Evolutionary conservation across 148 eudicot species (phyloP), one percentile per base, ranked within the genome.

Genomic region (Fagopyrum tataricum): DNA sequence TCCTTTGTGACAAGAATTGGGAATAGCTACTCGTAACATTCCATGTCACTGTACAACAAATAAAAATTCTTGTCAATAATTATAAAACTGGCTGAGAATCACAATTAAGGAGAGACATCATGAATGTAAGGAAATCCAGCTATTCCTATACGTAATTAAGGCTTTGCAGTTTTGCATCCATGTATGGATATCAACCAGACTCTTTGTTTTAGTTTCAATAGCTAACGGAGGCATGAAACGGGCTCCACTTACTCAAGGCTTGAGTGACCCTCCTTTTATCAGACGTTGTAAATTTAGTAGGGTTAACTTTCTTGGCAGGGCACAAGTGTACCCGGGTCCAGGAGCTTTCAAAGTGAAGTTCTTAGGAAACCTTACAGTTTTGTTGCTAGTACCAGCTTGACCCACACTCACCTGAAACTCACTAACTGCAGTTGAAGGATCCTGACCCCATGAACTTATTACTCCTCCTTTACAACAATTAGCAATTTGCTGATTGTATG

Each of bases 381-480:
- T 79, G 72, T 84, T 84, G 48, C 76, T 81, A 1, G 88, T 86
- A 39, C 91, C 91, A 0, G 97, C 82, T 59, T 74, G 75, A 51
- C 97, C 94, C 67, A 91, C 92, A 75, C 79, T 83, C 11, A 91
- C 44, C 71, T 87, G 93, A 79, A 89, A 87, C 23, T 91, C 77
- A 44, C 89, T 80, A 6, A 80, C 90, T 42, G 94, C 87, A 47
- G 75, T 80, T 48, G 74, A 75, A 13, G 85, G 91, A 76, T 89
- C 87, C 72, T 89, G 94, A 20, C 70, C 89, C 89, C 82, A 79
- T 4, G 94, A 86, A 72, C 76, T 83, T 20, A 91, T 26, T 4
- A 91, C 87, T 7, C 97, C 97, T 23, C 86, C 97, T 74, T 76
- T 82, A 68, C 97, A 91, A 71, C 97, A 91, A 70, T 89, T 91